Base-by-base conservation (phyloP, 768 basidiomycete species). In the Strobilomyces confusus region DNA sequence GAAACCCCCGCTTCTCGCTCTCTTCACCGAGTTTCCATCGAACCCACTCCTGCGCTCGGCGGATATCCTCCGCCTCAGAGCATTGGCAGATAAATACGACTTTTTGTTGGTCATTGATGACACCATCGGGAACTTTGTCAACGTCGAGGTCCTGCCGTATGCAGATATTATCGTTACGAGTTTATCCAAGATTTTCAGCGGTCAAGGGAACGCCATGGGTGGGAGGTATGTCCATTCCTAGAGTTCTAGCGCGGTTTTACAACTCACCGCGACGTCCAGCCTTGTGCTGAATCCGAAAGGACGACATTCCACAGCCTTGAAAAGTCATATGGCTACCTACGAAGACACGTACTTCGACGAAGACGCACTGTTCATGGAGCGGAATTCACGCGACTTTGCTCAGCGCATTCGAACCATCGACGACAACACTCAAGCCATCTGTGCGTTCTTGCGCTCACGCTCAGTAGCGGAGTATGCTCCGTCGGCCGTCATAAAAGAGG, bases 291-390 rank as follows among this genome's bases (percentile, higher is more conserved):
- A 98, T 66, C 93, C 95, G 0, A 73, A 78, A 62, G 77, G 84
- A 8, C 80, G 78, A 4, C 79, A 89, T 63, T 95, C 95, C 66
- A 47, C 71, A 0, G 55, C 72, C 1, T 80, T 99, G 44, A 92
- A 89, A 62, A 63, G 72, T 0, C 72, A 82, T 44, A 74, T 92
- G 62, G 63, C 71, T 9, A 73, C 68, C 7, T 98, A 84, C 69
- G 91, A 95, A 67, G 95, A 99, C 65, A 73, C 75, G 22, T 98
- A 92, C 73, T 98, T 87, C 59, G 78, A 82, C 63, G 90, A 94
- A 67, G 95, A 99, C 64, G 93, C 91, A 38, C 83, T 98, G 51
- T 95, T 85, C 77, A 89, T 99, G 89, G 95, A 99, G 67, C 89
- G 95, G 59, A 99, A 99, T 72, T 98, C 95, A 17, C 90, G 95